These are phyloP conservation scores for Aspergillus sp. DNA, from an alignment of 2,329 filamentous ascomycete genomes.

Conservation along the genomic window DNA sequence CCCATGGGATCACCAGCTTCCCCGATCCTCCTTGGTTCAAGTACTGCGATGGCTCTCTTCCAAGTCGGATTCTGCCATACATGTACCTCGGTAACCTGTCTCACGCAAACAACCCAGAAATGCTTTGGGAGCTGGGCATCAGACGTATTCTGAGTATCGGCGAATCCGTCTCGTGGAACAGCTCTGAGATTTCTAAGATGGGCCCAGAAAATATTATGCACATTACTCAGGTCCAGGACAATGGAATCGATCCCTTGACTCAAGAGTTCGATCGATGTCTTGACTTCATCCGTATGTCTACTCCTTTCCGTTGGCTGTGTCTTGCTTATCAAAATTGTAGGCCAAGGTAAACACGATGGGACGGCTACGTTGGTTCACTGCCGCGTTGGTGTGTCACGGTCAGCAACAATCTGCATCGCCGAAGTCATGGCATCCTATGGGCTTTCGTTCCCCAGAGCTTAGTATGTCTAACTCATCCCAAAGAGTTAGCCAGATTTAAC, in stretches of 20 bases:
- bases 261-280: slow-evolving; percentile 82
- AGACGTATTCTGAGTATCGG: slow-evolving; percentile 87
- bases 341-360: slow-evolving; percentile 70
- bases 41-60: slow-evolving; percentile 83
- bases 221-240: slow-evolving; percentile 87
- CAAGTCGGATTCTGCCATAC: slow-evolving; percentile 83
- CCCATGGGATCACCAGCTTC: slow-evolving; percentile 22
- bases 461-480: slow-evolving; percentile 50
- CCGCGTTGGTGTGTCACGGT: slow-evolving; percentile 90
- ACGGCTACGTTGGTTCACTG: slow-evolving; percentile 93
- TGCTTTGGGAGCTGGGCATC: slow-evolving; percentile 78
- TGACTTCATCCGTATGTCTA: slow-evolving; percentile 79
- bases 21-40: slow-evolving; percentile 73
- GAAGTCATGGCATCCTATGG: slow-evolving; percentile 85
- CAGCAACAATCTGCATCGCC: slow-evolving; percentile 97
- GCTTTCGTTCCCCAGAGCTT: slow-evolving; percentile 85
- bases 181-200: slow-evolving; percentile 69
- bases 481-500: not conserved
- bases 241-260: slow-evolving; percentile 89
- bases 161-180: slow-evolving; percentile 78
- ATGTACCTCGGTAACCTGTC: slow-evolving; percentile 94
- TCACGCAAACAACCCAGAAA: slow-evolving; percentile 89
- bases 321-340: slow-evolving; percentile 46
- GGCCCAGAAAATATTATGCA: slow-evolving; percentile 73
- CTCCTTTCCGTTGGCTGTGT: not conserved